Base-by-base conservation (phyloP, 805 yeast species). In the Priceomyces castillae region DNA sequence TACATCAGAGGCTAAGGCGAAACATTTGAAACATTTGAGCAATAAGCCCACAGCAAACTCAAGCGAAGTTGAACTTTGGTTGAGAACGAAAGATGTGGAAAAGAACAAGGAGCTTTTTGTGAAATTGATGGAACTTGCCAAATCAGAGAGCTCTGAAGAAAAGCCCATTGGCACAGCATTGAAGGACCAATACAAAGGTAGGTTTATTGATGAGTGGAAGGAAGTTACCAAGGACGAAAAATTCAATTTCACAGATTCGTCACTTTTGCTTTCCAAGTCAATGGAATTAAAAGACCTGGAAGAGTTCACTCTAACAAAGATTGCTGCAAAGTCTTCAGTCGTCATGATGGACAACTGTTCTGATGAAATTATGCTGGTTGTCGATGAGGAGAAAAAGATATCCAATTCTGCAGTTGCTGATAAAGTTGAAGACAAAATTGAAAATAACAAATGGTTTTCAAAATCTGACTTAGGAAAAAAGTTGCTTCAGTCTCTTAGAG, bases 1-100 rank as follows among this genome's bases (percentile, higher is more conserved):
- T 45, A 90, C 97, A 0, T 82, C 92, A 23, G 84, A 81, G 39
- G 88, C 88, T 5, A 92, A 92, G 65, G 89, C 95, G 34, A 87
- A 83, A 61, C 84, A 90, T 67, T 69, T 92, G 52, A 76, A 75
- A 34, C 77, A 79, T 4, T 72, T 89, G 55, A 71, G 75, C 26
- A 57, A 72, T 9, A 61, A 61, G 35, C 67, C 71, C n/a, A 59
- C 70, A 11, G 54, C 62, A 39, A 64, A 58, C 43, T 66, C 74
- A 23, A 64, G 74, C 39, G 73, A 72, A 4, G 64, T 71, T 34
- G 72, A 69, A 42, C 67, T 92, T 34, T 78, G 92, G 81, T 72
- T 84, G 26, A 78, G 98, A 60, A 84, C 83, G 16, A 90, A 90
- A 61, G 96, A 90, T 56, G 76, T 76, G 3, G 90, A 81, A 16